Conservation (phyloP, 2,329 filamentous ascomycete genomes). For the Colletotrichum australisinense region DNA sequence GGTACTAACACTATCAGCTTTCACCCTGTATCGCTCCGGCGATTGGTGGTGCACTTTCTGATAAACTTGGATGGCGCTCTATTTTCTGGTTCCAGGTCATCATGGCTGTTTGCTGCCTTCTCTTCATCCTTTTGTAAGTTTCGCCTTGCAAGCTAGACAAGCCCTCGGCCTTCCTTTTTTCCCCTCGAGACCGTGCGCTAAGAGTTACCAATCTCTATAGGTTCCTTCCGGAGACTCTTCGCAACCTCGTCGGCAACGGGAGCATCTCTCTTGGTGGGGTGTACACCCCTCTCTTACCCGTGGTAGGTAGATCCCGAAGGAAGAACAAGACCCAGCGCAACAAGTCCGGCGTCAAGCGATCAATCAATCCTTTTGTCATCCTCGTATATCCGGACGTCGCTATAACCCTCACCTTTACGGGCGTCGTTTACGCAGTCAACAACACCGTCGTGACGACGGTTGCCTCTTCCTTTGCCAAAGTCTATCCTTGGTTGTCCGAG, state of each 20-base stretch:
- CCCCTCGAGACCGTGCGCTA: too few species aligned
- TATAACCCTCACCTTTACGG: conserved; percentile 44
- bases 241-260: conserved; percentile 44
- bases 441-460: conserved; percentile 49
- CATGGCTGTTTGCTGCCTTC: conserved; percentile 49
- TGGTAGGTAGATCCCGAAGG: conserved; percentile 35
- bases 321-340: conserved; percentile 4
- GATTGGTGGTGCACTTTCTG: conserved; percentile 59
- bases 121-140: conserved; percentile 44
- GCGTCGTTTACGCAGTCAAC: conserved; percentile 47
- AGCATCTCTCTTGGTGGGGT: conserved; percentile 34
- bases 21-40: conserved; percentile 61
- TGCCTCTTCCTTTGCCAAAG: conserved; percentile 43
- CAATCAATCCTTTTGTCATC: conserved; percentile 45
- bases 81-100: conserved; percentile 67
- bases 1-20: conserved; percentile 38
- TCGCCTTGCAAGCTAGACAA: too few species aligned
- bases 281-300: conserved; percentile 36
- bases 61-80: conserved; percentile 60
- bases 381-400: conserved; percentile 45
- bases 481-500: conserved; percentile 42
- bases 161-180: not conserved
- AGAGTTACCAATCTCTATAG: not conserved
- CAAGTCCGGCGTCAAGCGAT: conserved; percentile 12
- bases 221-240: conserved; percentile 46